Percentiles rank a stretch among this genome's conserved stretches.
Evolutionary conservation across 345 rosid genomes (phyloP).

Genomic region (Triadica sebifera): DNA sequence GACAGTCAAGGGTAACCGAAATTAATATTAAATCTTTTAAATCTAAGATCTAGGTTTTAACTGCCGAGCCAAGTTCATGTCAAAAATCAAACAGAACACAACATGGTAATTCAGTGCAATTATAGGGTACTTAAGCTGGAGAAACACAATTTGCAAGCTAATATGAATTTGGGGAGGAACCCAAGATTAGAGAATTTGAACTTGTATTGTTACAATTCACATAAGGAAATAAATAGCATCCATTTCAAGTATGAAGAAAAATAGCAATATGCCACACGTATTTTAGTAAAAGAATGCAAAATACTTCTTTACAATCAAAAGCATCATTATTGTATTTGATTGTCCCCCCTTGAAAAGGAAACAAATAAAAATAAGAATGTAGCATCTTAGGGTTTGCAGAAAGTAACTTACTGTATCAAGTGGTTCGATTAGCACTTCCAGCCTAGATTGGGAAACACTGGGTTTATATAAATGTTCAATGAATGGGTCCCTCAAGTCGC

Average conservation of each 20-base stretch:
- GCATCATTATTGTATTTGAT: neutral
- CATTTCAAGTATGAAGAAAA: neutral
- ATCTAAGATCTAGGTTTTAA: neutral
- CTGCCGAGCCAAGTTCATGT: neutral
- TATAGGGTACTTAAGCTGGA: neutral
- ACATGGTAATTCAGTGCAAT: neutral
- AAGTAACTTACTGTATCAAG: constrained; percentile 64
- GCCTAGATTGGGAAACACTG: constrained; percentile 64
- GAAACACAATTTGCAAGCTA: neutral
- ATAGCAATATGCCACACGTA: neutral
- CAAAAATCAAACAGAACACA: neutral
- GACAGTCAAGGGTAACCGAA: neutral
- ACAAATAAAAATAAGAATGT: neutral
- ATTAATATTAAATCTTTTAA: neutral
- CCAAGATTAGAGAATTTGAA: neutral
- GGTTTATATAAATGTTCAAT: constrained; percentile 81
- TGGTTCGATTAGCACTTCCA: constrained; percentile 78
- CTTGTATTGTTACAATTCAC: neutral
- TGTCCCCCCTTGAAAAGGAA: neutral
- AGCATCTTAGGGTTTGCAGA: neutral
- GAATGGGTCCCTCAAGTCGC: constrained; percentile 83
- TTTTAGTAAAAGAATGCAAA: no score
- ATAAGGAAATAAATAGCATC: neutral
- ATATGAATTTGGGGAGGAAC: neutral
- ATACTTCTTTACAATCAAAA: neutral